Conservation (phyloP, 345 rosid genomes). For the Linum lewisii region DNA sequence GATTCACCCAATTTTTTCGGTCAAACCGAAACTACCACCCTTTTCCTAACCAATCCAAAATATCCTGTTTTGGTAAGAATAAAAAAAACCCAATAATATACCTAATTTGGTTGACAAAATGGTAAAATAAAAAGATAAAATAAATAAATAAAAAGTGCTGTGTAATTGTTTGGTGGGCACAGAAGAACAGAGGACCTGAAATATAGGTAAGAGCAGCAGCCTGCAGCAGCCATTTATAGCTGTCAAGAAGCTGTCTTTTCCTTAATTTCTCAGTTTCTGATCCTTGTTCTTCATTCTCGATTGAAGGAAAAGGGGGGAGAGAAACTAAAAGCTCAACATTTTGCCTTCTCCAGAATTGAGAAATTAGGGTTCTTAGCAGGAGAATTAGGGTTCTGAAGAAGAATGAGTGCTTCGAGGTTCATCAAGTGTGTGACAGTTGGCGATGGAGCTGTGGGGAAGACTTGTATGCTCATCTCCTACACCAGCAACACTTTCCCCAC, state of each 20-base stretch:
- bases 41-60: too few species aligned
- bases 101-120: too few species aligned
- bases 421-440: slow-evolving; percentile 76
- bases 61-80: too few species aligned
- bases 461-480: slow-evolving; percentile 72
- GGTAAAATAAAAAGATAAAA: not conserved
- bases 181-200: slow-evolving; percentile 12
- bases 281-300: not conserved
- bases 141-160: slow-evolving; percentile 1
- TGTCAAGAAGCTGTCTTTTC: slow-evolving; percentile 15
- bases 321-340: not conserved
- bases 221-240: slow-evolving; percentile 12
- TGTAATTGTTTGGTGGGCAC: slow-evolving; percentile 1
- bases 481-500: too few species aligned
- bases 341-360: not conserved
- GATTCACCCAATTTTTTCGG: too few species aligned
- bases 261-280: too few species aligned
- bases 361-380: too few species aligned
- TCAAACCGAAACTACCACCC: too few species aligned
- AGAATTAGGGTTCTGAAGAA: slow-evolving; percentile 5
- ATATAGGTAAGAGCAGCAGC: too few species aligned
- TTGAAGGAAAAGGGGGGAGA: not conserved
- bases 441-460: slow-evolving; percentile 75
- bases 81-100: too few species aligned
- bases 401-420: slow-evolving; percentile 64